A percentile compares a stretch with the other conserved stretches of the same genome.
These are phyloP conservation scores for Lodderomyces beijingensis DNA, from an alignment of 1,139 yeast genomes.

Conservation along the genomic window DNA sequence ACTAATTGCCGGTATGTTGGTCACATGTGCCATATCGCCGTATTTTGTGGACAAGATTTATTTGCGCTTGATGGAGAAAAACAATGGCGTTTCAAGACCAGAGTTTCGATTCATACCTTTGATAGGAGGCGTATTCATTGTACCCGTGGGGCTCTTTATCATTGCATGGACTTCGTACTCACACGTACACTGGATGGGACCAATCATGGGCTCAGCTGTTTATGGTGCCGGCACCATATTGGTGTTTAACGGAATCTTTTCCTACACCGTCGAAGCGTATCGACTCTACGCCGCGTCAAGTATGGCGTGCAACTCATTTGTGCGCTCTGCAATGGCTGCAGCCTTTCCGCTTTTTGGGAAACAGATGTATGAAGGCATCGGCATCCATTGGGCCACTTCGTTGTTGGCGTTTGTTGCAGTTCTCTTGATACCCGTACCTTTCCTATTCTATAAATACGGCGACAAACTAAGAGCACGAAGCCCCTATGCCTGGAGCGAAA, in stretches of 20 bases:
- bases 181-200: constrained; percentile 38
- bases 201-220: constrained; percentile 34
- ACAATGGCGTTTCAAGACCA: constrained; percentile 32
- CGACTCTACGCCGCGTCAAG: constrained; percentile 39
- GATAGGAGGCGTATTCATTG: constrained; percentile 30
- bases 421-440: constrained; percentile 34
- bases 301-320: constrained; percentile 38
- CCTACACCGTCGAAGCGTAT: constrained; percentile 39
- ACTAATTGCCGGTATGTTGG: constrained; percentile 43
- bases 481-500: constrained; percentile 21
- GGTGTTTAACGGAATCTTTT: constrained; percentile 37
- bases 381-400: constrained; percentile 40
- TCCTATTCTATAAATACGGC: constrained; percentile 32
- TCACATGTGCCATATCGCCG: constrained; percentile 22
- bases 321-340: constrained; percentile 35
- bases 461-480: constrained; percentile 24
- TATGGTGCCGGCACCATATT: constrained; percentile 36
- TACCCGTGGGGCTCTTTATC: constrained; percentile 36
- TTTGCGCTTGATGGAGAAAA: constrained; percentile 17
- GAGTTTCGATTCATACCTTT: constrained; percentile 36
- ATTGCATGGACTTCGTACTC: constrained; percentile 39
- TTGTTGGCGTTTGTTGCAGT: constrained; percentile 32
- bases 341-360: constrained; percentile 37
- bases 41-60: constrained; percentile 20
- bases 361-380: constrained; percentile 32